A percentile compares a stretch with the other conserved stretches of the same genome.
Conservation (phyloP, 2,329 filamentous ascomycete genomes). For the Atkinsonella texensis region DNA sequence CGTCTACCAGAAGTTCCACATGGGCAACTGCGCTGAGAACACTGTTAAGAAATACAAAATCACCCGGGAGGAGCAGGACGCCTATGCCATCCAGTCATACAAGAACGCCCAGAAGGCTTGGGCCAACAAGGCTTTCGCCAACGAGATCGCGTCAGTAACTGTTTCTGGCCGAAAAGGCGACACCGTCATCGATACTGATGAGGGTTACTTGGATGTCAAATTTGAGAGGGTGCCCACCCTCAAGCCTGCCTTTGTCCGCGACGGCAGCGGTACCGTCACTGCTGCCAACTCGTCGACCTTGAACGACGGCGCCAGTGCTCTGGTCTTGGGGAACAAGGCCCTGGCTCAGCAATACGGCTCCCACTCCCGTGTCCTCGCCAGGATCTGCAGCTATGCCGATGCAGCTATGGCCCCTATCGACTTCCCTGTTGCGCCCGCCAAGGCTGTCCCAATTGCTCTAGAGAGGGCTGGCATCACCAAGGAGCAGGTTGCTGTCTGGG, state of each 20-base stretch:
- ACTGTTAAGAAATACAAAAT: slow-evolving; percentile 81
- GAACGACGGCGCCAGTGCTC: slow-evolving; percentile 85
- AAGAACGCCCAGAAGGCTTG: slow-evolving; percentile 83
- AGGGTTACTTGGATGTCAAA: slow-evolving; percentile 81
- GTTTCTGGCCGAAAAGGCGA: slow-evolving; percentile 78
- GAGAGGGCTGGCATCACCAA: slow-evolving; percentile 81
- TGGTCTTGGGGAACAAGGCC: slow-evolving; percentile 73
- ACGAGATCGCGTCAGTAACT: slow-evolving; percentile 82
- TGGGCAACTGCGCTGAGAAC: slow-evolving; percentile 93
- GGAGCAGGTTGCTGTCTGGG: slow-evolving; percentile 88
- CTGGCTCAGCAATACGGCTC: slow-evolving; percentile 70
- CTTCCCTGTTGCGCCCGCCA: slow-evolving; percentile 85
- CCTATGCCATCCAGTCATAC: slow-evolving; percentile 83
- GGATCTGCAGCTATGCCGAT: slow-evolving; percentile 76
- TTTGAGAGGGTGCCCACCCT: slow-evolving; percentile 74
- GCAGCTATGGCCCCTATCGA: slow-evolving; percentile 85
- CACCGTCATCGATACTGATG: slow-evolving; percentile 66
- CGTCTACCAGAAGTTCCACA: slow-evolving; percentile 93
- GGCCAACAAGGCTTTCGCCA: slow-evolving; percentile 69
- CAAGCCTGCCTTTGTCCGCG: slow-evolving; percentile 81
- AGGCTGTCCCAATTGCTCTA: slow-evolving; percentile 83
- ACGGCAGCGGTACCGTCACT: slow-evolving; percentile 81
- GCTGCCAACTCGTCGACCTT: slow-evolving; percentile 90
- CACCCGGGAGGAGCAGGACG: slow-evolving; percentile 76
- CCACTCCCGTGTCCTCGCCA: slow-evolving; percentile 71